Conservation (phyloP, 129 eudicot genomes). For the Escallonia herrerae region DNA sequence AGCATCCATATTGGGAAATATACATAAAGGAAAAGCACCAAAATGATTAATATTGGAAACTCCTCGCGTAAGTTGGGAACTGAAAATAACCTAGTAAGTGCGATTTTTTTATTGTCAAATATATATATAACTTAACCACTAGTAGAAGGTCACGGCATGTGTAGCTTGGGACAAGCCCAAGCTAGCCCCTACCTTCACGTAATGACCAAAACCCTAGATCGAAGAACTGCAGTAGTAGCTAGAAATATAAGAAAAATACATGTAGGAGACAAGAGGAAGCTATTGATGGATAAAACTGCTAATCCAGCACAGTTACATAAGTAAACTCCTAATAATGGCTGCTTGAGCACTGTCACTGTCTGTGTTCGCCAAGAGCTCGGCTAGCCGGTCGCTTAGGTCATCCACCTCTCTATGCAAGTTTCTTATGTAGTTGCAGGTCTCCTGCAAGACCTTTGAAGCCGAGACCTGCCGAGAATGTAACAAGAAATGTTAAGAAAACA, state of each 20-base stretch:
- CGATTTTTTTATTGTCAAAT: background rate
- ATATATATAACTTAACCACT: background rate
- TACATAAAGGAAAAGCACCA: no score
- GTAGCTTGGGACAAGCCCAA: background rate
- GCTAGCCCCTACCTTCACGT: background rate
- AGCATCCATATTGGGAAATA: no score
- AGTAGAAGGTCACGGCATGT: background rate
- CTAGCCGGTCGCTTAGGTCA: slow-evolving; percentile 69
- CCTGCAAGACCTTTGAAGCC: slow-evolving; percentile 88
- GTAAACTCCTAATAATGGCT: slow-evolving; percentile 88
- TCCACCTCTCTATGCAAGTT: slow-evolving; percentile 91
- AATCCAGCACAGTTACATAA: slow-evolving; percentile 33
- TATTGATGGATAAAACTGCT: background rate
- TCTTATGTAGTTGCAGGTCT: slow-evolving; percentile 91
- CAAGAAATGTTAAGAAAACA: background rate
- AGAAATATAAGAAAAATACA: background rate
- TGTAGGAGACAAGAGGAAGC: background rate
- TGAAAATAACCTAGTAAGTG: background rate
- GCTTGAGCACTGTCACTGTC: slow-evolving; percentile 92
- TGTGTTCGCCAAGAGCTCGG: slow-evolving; percentile 79
- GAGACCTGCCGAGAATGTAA: slow-evolving; percentile 40
- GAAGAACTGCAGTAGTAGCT: background rate
- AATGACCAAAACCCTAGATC: slow-evolving; percentile 26
- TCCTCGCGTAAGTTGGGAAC: background rate
- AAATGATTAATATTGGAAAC: no score